phyloP scores from a whole-genome alignment of 257 asterid genomes.

The Solanum sparsipilum region DNA sequence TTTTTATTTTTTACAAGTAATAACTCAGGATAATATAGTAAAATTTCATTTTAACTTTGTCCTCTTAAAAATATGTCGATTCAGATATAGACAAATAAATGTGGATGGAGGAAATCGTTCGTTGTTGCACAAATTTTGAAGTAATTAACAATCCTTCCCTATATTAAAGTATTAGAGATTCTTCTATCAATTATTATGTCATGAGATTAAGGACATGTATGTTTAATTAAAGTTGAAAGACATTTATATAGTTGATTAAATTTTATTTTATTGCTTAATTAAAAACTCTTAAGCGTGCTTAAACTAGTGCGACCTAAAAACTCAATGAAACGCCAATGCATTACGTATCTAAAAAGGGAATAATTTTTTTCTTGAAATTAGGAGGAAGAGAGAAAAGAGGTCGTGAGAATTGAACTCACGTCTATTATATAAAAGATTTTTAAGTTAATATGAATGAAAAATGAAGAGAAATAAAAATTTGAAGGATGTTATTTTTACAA shows the following conservation, averaged over 20 bases:
- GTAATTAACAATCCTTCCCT: not conserved
- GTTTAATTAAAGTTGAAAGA: not conserved
- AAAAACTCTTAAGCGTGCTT: not conserved
- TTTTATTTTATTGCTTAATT: not conserved
- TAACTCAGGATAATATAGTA: not conserved
- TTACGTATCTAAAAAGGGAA: not conserved
- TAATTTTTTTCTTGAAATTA: no score
- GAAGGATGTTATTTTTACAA: no score
- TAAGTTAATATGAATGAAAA: no score
- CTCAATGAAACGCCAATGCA: not conserved
- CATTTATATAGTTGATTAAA: not conserved
- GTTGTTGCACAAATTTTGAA: not conserved
- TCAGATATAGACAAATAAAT: not conserved
- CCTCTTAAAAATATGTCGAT: not conserved
- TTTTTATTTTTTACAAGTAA: not conserved
- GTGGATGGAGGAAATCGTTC: not conserved
- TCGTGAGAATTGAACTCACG: not conserved
- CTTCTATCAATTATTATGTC: not conserved
- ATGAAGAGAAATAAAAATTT: no score
- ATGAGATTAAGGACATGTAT: not conserved
- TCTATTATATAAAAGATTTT: no score
- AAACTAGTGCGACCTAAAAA: not conserved
- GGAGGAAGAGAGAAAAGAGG: not conserved
- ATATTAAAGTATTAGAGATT: not conserved
- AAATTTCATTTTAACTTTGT: not conserved